Conservation (phyloP, 1,139 yeast species). For the Sugiyamaella paludigena region DNA sequence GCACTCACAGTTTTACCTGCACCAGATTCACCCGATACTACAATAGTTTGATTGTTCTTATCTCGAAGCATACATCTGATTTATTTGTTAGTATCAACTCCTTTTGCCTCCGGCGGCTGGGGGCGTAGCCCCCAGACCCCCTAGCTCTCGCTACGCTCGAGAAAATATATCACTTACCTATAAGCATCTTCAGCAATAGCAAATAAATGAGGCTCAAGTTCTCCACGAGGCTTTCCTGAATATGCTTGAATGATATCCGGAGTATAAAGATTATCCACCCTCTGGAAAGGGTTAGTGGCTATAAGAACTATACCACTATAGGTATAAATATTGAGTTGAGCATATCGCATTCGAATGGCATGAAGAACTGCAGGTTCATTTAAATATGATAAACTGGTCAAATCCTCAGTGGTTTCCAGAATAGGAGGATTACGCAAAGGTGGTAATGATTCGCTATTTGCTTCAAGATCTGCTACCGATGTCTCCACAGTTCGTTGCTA, state of each 20-base stretch:
- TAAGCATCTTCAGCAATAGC: slow-evolving; percentile 99
- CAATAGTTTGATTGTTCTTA: slow-evolving; percentile 85
- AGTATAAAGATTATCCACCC: slow-evolving; percentile 86
- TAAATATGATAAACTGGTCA: slow-evolving; percentile 84
- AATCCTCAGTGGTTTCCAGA: slow-evolving; percentile 90
- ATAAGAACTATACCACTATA: slow-evolving; percentile 96
- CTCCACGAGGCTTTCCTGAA: slow-evolving; percentile 90
- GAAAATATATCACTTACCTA: no score
- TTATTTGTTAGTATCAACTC: not conserved
- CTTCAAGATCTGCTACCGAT: slow-evolving; percentile 46
- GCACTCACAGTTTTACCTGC: slow-evolving; percentile 99
- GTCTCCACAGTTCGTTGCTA: slow-evolving; percentile 31
- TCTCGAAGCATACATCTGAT: slow-evolving; percentile 83
- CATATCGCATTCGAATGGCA: slow-evolving; percentile 85
- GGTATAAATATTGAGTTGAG: slow-evolving; percentile 87
- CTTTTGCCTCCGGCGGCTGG: slow-evolving; percentile 1
- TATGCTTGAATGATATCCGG: slow-evolving; percentile 92
- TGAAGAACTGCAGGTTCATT: slow-evolving; percentile 94
- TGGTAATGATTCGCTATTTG: slow-evolving; percentile 48
- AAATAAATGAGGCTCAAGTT: slow-evolving; percentile 92
- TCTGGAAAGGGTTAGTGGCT: slow-evolving; percentile 94
- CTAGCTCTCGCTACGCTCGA: not conserved
- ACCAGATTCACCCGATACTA: slow-evolving; percentile 97
- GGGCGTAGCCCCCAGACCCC: not conserved
- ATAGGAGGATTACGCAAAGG: slow-evolving; percentile 91